Conservation (phyloP, 2,329 filamentous ascomycete species). For the Neofusicoccum sp. region DNA sequence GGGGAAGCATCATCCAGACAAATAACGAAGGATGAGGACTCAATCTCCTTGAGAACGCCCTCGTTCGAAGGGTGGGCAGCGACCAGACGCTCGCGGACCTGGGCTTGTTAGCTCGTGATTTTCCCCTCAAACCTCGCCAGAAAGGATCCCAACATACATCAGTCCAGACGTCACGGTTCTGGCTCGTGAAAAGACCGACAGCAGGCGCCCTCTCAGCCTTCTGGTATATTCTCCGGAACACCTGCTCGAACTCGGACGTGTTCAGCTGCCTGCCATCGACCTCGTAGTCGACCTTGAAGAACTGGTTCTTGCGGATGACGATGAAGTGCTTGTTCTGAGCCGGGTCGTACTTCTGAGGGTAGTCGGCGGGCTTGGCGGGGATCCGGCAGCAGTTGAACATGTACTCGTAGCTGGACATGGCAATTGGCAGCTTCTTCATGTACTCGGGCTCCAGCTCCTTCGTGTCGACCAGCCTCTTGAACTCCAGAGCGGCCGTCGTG, state of each 20-base stretch:
- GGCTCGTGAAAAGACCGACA: constrained; percentile 82
- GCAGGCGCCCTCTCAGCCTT: constrained; percentile 71
- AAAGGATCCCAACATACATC: constrained; percentile 54
- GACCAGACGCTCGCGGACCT: constrained; percentile 71
- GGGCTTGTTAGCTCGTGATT: constrained; percentile 10
- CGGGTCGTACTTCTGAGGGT: constrained; percentile 77
- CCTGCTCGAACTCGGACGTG: constrained; percentile 83
- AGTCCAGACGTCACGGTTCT: constrained; percentile 93
- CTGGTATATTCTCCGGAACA: constrained; percentile 84
- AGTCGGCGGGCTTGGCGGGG: constrained; percentile 78
- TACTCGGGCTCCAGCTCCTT: constrained; percentile 92
- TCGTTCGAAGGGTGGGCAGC: constrained; percentile 78
- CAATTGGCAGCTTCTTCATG: constrained; percentile 96
- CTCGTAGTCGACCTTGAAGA: constrained; percentile 89
- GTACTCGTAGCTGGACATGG: constrained; percentile 97
- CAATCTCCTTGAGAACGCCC: constrained; percentile 75
- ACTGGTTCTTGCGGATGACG: constrained; percentile 92
- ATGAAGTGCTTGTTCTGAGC: constrained; percentile 84
- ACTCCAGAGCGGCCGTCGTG: constrained; percentile 81
- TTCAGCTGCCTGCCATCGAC: constrained; percentile 83
- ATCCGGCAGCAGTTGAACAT: constrained; percentile 97
- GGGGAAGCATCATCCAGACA: constrained; percentile 91
- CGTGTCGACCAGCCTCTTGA: constrained; percentile 88
- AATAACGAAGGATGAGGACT: constrained; percentile 86
- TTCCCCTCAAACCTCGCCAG: not conserved